A percentile compares a stretch with the other conserved stretches of the same genome.
These are phyloP conservation scores for Blastomyces silverae DNA, from an alignment of 2,329 filamentous ascomycete genomes.

Conservation along the genomic window DNA sequence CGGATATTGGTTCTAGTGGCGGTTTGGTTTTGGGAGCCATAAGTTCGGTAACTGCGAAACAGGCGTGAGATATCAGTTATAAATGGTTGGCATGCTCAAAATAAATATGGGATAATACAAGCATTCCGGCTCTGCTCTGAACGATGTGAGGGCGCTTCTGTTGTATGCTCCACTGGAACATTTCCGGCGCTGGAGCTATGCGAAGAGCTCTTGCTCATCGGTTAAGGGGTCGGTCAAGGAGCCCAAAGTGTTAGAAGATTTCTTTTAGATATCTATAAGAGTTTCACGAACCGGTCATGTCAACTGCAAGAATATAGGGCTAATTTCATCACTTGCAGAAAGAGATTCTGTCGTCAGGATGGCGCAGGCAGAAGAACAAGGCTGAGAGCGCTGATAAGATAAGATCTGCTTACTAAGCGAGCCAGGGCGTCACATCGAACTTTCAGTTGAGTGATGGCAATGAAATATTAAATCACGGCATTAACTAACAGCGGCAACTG, in stretches of 20 bases:
- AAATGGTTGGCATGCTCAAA: constrained; percentile 4
- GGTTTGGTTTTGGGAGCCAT: constrained; percentile 20
- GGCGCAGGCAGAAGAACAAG: background rate
- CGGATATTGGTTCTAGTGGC: constrained; percentile 14
- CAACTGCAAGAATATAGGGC: background rate
- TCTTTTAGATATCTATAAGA: background rate
- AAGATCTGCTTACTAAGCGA: constrained; percentile 12
- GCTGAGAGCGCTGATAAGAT: constrained; percentile 9
- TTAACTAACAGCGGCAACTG: background rate
- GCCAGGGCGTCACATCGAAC: background rate
- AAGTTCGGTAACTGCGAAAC: constrained; percentile 16
- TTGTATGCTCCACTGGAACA: background rate
- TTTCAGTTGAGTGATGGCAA: background rate
- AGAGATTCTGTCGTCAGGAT: background rate
- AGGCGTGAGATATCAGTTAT: constrained; percentile 16
- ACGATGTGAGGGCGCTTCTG: constrained; percentile 19
- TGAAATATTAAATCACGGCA: background rate
- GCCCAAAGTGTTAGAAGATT: background rate
- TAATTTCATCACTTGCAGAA: background rate
- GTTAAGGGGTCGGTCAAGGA: background rate
- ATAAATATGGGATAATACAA: constrained; percentile 6
- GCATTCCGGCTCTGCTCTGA: constrained; percentile 21
- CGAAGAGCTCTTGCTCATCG: constrained; percentile 1
- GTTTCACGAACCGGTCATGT: background rate
- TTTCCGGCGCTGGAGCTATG: constrained; percentile 5